Evolutionary conservation across 2,329 filamentous ascomycete genomes (phyloP), one percentile per base, ranked within the genome.

Genomic region (Epichloe elymi): DNA sequence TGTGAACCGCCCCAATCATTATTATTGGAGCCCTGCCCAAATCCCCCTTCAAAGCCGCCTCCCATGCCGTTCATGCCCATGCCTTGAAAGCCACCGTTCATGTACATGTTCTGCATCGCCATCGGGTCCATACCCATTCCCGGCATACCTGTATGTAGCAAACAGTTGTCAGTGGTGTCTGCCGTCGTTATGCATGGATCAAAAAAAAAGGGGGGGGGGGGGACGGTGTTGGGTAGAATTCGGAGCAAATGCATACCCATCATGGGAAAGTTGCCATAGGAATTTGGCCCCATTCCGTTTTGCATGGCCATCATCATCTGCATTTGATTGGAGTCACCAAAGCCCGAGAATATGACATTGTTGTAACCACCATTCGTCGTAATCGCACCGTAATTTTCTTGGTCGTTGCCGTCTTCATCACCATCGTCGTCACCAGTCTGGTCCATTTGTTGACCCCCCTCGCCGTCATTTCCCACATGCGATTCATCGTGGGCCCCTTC

Each of bases 81-180:
- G 74, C 82, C 82, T 75, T 82, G 79, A 71, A 85, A 88, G 66
- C 80, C 80, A 74, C 82, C 80, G 73, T 81, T 88, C 83, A 89
- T 87, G 76, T 82, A 81, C 78, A 83, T 83, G 69, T 78, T 83
- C 66, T 85, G 80, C 79, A 85, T 84, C 67, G 74, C 71, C 75
- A 83, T 82, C 54, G 82, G 81, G 75, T 90, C 86, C 87, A 95
- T 93, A 68, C 78, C 78, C 85, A 91, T 88, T 62, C 80, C 80
- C 58, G 84, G 73, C 85, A 93, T 90, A 63, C 81, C 86, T 86
- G 58, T 1, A 38, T 17, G 36, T 33, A 26, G 14, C 35, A 35
- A 17, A 54, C 54, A 36, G 1, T 37, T 26, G 41, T 51, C 41
- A 26, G 53, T 17, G 30, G 37, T 36, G 35, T 26, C 33, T 23